These are phyloP conservation scores for Leccinum subtestaceum DNA, from an alignment of 768 basidiomycete species.

Conservation along the genomic window DNA sequence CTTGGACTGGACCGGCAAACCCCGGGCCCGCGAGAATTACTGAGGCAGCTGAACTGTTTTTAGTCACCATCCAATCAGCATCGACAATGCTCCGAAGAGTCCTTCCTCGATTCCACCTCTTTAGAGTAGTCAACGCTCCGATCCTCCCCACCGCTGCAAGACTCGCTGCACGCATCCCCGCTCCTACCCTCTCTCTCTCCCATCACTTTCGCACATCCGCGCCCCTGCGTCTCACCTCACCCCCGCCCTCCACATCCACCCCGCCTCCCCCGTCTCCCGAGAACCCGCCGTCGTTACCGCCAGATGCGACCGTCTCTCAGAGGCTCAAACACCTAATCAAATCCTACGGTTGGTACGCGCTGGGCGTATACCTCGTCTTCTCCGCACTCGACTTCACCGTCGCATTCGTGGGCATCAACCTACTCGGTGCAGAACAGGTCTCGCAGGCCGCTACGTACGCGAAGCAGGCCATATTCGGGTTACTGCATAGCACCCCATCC, in stretches of 20 bases:
- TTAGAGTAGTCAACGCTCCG: conserved; percentile 42
- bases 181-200: conserved; percentile 19
- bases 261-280: conserved; percentile 10
- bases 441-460: conserved; percentile 58
- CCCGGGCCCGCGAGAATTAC: not conserved
- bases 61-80: not conserved
- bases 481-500: conserved; percentile 51
- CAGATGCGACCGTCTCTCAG: conserved; percentile 59
- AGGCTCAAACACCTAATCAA: conserved; percentile 81
- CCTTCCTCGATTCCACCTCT: conserved; percentile 44
- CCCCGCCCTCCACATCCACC: conserved; percentile 26
- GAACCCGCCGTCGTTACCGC: conserved; percentile 34
- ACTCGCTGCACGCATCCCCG: conserved; percentile 26
- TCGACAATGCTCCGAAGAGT: conserved; percentile 37
- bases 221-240: conserved; percentile 39
- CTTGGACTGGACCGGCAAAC: not conserved
- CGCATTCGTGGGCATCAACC: conserved; percentile 79
- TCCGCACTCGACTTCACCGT: conserved; percentile 78
- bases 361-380: conserved; percentile 82
- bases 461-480: conserved; percentile 44
- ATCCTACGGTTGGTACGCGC: conserved; percentile 93
- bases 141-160: conserved; percentile 50
- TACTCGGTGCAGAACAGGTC: conserved; percentile 90
- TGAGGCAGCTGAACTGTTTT: not conserved
- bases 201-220: conserved; percentile 51